These are phyloP conservation scores for Cucurbita argyrosperma DNA, from an alignment of 306 rosid species.

Conservation along the genomic window DNA sequence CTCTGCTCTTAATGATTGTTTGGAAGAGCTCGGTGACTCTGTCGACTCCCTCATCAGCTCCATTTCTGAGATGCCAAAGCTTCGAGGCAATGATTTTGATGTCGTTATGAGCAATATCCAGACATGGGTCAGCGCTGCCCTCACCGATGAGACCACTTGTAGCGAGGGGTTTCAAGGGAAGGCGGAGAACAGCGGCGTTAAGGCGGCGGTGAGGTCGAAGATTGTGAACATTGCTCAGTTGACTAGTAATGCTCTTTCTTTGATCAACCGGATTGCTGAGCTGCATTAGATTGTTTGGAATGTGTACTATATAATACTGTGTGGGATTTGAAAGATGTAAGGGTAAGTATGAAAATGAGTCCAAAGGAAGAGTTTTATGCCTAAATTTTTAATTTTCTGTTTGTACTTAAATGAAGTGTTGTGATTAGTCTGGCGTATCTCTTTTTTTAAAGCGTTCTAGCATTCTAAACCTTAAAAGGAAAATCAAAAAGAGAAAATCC, in stretches of 20 bases:
- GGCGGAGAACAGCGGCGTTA: background rate
- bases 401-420: too few species aligned
- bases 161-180: background rate
- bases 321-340: background rate
- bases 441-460: too few species aligned
- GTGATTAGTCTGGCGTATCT: too few species aligned
- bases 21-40: constrained; percentile 44
- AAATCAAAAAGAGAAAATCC: too few species aligned
- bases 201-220: background rate
- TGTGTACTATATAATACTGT: background rate
- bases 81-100: background rate
- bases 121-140: constrained; percentile 12
- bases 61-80: constrained; percentile 32
- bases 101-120: constrained; percentile 1
- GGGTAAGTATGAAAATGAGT: background rate
- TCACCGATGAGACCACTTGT: constrained; percentile 9
- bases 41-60: constrained; percentile 41
- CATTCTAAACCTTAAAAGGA: too few species aligned
- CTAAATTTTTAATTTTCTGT: too few species aligned
- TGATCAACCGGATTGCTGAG: background rate
- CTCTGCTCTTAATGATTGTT: constrained; percentile 51
- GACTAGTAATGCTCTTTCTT: constrained; percentile 8
- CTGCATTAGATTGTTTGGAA: background rate
- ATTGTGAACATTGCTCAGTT: constrained; percentile 2
- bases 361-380: background rate